Evolutionary conservation across 1,139 yeast species (phyloP).

Genomic region (Candida buenavistaensis): DNA sequence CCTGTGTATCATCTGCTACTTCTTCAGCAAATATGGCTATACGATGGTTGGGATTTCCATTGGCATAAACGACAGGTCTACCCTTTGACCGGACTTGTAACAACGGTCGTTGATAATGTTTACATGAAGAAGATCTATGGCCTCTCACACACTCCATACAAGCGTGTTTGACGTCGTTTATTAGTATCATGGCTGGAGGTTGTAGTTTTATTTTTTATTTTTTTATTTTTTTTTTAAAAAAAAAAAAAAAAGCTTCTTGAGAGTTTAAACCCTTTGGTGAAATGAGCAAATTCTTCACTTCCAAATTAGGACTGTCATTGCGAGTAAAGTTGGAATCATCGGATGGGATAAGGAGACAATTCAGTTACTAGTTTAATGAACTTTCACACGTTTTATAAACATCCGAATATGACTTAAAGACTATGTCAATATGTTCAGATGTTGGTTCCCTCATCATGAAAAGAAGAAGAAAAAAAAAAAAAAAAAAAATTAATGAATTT

Average conservation of each 20-base stretch:
- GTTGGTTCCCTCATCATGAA: too few species aligned
- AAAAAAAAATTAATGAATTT: neutral
- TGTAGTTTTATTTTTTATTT: too few species aligned
- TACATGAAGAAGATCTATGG: slow-evolving; percentile 85
- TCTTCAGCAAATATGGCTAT: slow-evolving; percentile 61
- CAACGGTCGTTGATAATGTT: slow-evolving; percentile 75
- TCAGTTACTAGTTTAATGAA: too few species aligned
- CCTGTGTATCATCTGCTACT: slow-evolving; percentile 17
- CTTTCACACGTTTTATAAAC: too few species aligned
- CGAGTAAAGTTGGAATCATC: neutral
- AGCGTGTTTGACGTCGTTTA: slow-evolving; percentile 84
- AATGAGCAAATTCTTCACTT: slow-evolving; percentile 8
- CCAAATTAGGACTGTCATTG: slow-evolving; percentile 4
- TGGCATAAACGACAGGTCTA: slow-evolving; percentile 60
- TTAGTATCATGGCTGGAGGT: slow-evolving; percentile 57
- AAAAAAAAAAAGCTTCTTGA: too few species aligned
- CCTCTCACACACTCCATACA: slow-evolving; percentile 91
- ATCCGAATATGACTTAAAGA: too few species aligned
- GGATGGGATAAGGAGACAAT: neutral
- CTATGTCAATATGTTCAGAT: too few species aligned
- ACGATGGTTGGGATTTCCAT: slow-evolving; percentile 50
- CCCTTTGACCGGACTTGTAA: slow-evolving; percentile 89
- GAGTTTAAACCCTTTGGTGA: too few species aligned
- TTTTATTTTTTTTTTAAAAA: slow-evolving; percentile 1
- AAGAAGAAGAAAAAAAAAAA: neutral